Evolutionary conservation across 192 early-diverging fungal genomes (phyloP), one percentile per base, ranked within the genome.

Genomic region (Gamsiella multidivaricata): DNA sequence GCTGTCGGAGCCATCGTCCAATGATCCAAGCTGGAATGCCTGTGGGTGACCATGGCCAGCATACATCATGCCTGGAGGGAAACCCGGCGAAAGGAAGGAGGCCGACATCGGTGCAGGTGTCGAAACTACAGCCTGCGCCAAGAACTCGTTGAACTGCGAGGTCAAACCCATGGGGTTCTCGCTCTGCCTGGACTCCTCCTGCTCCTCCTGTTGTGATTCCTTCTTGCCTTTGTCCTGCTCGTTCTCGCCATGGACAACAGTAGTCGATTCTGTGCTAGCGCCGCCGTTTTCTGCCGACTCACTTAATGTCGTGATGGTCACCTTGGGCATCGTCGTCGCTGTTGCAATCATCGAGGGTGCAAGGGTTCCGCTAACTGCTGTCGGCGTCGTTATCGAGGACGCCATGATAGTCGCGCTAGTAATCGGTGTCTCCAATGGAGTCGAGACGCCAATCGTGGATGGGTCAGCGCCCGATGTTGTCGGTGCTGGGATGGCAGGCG

Each of bases 321-420:
- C 60, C 66, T 69, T 78, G 53, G 74, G 74, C 74, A 69, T 78
- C 1, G 61, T 69, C 18, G 59, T 69, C 0, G 74, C 74, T 0
- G 74, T 78, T 1, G 74, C 74, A 64, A 78, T 78, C 65, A 68
- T 78, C 32, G 74, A 78, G 3, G 74, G 74, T 20, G 74, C 74
- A 20, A 73, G 39, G 28, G 71, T 36, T 31, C 54, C 23, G 34
- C 42, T 45, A 33, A 39, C 36, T 2, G 67, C 56, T 23, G 67
- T 39, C 14, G 57, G n/a, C 9, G 65, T 64, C 43, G 58, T 15
- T 28, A 42, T 56, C n/a, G 39, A 29, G 3, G 69, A n/a, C n/a
- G 59, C 32, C 18, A 63, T 31, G 22, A 50, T 33, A 42, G 46
- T 31, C 1, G 52, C 14, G 43, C 39, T 55, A 18, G 80, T 50